A percentile compares a stretch with the other conserved stretches of the same genome.
phyloP scores from a whole-genome alignment of 2,329 filamentous ascomycete species.

The Aureobasidium vineae region DNA sequence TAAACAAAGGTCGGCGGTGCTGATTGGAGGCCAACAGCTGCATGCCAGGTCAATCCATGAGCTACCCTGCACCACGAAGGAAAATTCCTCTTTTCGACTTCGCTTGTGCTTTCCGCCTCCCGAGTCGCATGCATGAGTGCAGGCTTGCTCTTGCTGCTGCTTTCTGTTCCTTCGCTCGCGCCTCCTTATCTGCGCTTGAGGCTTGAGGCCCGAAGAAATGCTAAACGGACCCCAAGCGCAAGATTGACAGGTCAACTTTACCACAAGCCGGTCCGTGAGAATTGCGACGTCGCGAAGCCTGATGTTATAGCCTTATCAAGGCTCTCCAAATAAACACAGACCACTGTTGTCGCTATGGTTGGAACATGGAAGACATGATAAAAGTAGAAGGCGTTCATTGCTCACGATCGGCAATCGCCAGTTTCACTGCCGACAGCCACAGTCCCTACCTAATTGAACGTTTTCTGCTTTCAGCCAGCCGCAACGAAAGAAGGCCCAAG shows the following conservation, averaged over 20 bases:
- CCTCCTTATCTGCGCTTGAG: not conserved
- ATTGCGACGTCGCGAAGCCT: not conserved
- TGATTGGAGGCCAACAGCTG: conserved; percentile 10
- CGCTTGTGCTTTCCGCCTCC: conserved; percentile 19
- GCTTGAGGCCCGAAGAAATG: not conserved
- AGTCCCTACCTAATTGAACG: not conserved
- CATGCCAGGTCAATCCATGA: conserved; percentile 1
- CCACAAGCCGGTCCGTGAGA: not conserved
- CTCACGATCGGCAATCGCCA: conserved; percentile 23
- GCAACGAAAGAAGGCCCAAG: not conserved
- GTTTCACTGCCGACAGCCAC: conserved; percentile 24
- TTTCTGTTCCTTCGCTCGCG: conserved; percentile 21
- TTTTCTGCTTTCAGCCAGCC: conserved; percentile 6
- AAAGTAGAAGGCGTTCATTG: conserved; percentile 21
- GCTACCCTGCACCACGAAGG: not conserved
- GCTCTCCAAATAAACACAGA: not conserved
- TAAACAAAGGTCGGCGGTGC: conserved; percentile 5
- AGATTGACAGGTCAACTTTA: not conserved
- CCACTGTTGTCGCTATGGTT: not conserved
- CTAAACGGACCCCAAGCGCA: not conserved
- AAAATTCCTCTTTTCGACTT: not conserved
- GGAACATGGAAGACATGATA: not conserved
- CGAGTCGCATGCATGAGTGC: conserved; percentile 14
- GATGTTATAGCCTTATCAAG: not conserved
- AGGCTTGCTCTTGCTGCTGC: conserved; percentile 12